Percentiles rank a stretch among this genome's conserved stretches.
Evolutionary conservation across 192 early-diverging fungal genomes (phyloP).

Genomic region (Lobosporangium transversale): DNA sequence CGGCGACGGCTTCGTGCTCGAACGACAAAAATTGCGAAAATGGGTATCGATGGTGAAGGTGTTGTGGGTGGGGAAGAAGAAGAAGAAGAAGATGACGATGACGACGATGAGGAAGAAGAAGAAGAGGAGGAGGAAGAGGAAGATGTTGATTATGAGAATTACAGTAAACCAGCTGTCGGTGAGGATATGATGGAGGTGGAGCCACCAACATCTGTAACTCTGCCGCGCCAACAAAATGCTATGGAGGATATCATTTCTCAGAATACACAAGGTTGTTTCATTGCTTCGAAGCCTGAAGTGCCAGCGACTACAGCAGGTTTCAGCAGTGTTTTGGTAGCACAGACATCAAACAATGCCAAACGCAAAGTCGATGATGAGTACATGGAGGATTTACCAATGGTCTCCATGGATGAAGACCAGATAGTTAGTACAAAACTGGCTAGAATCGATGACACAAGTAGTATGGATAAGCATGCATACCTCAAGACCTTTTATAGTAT

Average conservation of each 20-base stretch:
- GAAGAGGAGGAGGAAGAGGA: conserved; percentile 33
- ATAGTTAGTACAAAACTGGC: conserved; percentile 50
- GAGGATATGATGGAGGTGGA: conserved; percentile 46
- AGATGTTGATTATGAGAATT: conserved; percentile 26
- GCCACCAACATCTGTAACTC: conserved; percentile 1
- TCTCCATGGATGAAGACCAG: conserved; percentile 51
- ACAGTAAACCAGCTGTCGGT: conserved; percentile 13
- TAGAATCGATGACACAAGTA: conserved; percentile 40
- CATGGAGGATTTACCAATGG: conserved; percentile 37
- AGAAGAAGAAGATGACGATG: conserved; percentile 37
- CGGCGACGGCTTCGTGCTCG: conserved; percentile 42
- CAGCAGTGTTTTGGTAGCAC: not conserved
- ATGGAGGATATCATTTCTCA: conserved; percentile 12
- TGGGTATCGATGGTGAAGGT: conserved; percentile 40
- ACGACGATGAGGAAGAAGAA: conserved; percentile 36
- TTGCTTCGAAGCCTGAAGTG: conserved; percentile 44
- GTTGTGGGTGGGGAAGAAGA: conserved; percentile 32
- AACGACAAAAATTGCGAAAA: conserved; percentile 50
- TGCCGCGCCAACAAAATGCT: not conserved
- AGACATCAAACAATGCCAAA: conserved; percentile 26
- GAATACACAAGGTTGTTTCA: conserved; percentile 28
- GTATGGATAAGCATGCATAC: conserved; percentile 30
- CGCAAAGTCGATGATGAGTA: conserved; percentile 49
- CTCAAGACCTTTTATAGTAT: conserved; percentile 50
- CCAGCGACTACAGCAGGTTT: not conserved